Conservation (phyloP, 129 eudicot genomes). For the Apium graveolens region DNA sequence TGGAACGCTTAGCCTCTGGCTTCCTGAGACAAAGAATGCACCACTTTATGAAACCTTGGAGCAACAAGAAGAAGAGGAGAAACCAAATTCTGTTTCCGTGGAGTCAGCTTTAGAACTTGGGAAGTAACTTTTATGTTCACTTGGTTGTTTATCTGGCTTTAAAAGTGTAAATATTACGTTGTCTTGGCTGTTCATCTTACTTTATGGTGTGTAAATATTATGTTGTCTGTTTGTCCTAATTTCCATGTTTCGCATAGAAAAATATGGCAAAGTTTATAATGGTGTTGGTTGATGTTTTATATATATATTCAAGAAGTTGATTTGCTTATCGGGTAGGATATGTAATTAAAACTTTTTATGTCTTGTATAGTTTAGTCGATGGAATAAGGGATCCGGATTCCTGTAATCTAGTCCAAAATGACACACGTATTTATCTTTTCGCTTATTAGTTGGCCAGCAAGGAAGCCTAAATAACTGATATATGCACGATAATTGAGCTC, state of each 20-base stretch:
- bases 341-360: neutral
- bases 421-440: neutral
- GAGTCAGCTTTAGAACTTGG: constrained; percentile 11
- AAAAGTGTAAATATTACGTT: neutral
- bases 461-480: neutral
- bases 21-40: constrained; percentile 36
- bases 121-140: constrained; percentile 4
- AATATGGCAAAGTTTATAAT: neutral
- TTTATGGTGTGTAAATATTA: neutral
- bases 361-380: neutral
- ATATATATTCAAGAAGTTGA: neutral
- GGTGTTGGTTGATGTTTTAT: neutral
- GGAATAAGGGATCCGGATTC: neutral
- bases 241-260: neutral
- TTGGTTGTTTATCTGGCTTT: neutral
- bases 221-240: neutral
- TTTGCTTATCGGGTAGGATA: neutral
- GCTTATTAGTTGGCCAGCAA: neutral
- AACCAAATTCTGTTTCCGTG: neutral
- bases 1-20: constrained; percentile 32
- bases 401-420: neutral
- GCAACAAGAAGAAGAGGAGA: constrained; percentile 34
- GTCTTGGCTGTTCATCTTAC: neutral
- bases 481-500: neutral
- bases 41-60: constrained; percentile 43